Evolutionary conservation across 148 eudicot genomes (phyloP).

Genomic region (Fagopyrum esculentum): DNA sequence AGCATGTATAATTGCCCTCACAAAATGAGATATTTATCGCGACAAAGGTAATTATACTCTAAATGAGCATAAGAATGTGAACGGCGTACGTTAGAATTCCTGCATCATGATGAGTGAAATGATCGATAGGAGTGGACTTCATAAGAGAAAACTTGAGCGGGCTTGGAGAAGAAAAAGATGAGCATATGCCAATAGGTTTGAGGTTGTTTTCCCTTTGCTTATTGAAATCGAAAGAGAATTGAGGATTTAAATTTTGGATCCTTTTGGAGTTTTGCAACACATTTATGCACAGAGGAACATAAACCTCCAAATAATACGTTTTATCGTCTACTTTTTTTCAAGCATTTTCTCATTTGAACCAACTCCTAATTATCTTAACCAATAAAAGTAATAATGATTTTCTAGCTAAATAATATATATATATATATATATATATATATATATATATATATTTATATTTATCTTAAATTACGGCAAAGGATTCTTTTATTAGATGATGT

Average conservation of each 20-base stretch:
- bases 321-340: background rate
- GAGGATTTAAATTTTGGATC: constrained; percentile 38
- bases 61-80: too few relatives aligned
- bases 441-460: too few relatives aligned
- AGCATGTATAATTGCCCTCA: constrained; percentile 74
- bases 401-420: too few relatives aligned
- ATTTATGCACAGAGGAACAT: constrained; percentile 56
- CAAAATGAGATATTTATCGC: constrained; percentile 52
- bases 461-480: too few relatives aligned
- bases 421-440: too few relatives aligned
- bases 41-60: constrained; percentile 28
- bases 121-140: constrained; percentile 44
- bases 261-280: constrained; percentile 5
- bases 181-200: constrained; percentile 97
- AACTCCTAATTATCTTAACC: background rate
- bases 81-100: too few relatives aligned
- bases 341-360: background rate
- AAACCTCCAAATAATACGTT: constrained; percentile 53
- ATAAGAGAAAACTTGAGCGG: constrained; percentile 44
- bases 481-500: too few relatives aligned
- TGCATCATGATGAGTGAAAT: background rate
- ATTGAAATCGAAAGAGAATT: constrained; percentile 53
- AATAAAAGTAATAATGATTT: too few relatives aligned
- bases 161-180: constrained; percentile 17
- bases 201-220: constrained; percentile 79